A percentile compares a stretch with the other conserved stretches of the same genome.
Conservation (phyloP, 495 filamentous ascomycete species). For the Xylaria venustula region DNA sequence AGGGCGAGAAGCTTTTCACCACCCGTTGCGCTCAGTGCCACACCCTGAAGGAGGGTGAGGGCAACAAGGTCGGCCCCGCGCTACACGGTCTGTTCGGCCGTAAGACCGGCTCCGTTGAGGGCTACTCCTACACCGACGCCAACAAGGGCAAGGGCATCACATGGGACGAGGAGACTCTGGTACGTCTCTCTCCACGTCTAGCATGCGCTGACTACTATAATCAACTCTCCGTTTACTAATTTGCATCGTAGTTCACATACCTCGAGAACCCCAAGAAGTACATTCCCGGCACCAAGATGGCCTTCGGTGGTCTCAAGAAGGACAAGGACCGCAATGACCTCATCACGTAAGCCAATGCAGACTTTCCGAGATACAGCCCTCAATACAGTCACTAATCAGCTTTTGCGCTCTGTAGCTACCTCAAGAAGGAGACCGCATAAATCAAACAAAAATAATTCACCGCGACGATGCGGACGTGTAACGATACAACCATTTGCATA, state of each 20-base stretch:
- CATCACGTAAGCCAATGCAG: constrained; percentile 77
- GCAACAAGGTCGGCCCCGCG: constrained; percentile 97
- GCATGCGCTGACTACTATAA: no score
- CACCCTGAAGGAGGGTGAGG: constrained; percentile 79
- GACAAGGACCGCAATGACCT: constrained; percentile 98
- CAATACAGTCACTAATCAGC: background rate
- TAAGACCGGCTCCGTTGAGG: constrained; percentile 85
- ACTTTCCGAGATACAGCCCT: background rate
- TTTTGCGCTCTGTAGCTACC: constrained; percentile 48
- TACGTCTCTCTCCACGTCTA: constrained; percentile 44
- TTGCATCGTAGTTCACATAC: constrained; percentile 43
- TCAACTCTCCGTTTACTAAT: constrained; percentile 24
- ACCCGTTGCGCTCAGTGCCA: constrained; percentile 99
- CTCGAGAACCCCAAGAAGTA: constrained; percentile 59
- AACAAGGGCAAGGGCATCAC: constrained; percentile 94
- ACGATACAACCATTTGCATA: constrained; percentile 33
- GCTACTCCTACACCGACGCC: constrained; percentile 97
- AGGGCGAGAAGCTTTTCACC: constrained; percentile 99
- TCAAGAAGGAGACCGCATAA: constrained; percentile 65
- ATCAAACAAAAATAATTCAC: no score
- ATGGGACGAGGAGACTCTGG: constrained; percentile 86
- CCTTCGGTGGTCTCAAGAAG: constrained; percentile 99
- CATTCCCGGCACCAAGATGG: constrained; percentile 99
- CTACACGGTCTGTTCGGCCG: constrained; percentile 97
- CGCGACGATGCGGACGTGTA: constrained; percentile 32